phyloP scores from a whole-genome alignment of 31 red algal species.

The Porphyra umbilicalis region DNA sequence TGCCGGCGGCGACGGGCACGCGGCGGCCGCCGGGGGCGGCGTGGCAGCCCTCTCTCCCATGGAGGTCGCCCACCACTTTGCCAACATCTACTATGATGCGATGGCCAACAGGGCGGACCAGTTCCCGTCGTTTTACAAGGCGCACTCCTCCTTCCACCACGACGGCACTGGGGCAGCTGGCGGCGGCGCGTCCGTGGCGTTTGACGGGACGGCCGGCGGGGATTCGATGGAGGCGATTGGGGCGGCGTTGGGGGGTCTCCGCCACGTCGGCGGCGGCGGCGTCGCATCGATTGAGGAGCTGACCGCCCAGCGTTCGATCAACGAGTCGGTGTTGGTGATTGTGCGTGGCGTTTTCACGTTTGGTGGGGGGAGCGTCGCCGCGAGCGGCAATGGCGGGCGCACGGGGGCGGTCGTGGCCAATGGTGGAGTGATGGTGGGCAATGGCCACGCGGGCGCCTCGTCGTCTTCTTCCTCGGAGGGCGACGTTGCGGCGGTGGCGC shows the following conservation, averaged over 20 bases:
- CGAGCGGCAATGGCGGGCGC: background rate
- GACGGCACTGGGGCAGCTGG: background rate
- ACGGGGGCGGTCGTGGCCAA: background rate
- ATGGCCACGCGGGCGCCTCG: background rate
- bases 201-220: background rate
- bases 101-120: background rate
- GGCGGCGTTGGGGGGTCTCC: background rate
- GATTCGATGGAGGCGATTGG: background rate
- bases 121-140: slow-evolving; percentile 10
- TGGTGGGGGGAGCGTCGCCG: no score
- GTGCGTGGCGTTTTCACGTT: slow-evolving; percentile 3
- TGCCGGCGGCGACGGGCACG: background rate
- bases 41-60: background rate
- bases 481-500: background rate
- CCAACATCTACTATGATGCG: slow-evolving; percentile 5
- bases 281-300: background rate
- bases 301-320: background rate
- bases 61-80: slow-evolving; percentile 9
- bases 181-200: background rate
- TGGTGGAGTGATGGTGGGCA: background rate
- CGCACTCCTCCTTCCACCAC: background rate
- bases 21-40: background rate
- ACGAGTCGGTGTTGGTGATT: background rate
- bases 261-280: background rate
- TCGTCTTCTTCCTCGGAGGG: background rate